Base-by-base conservation (phyloP, 83 land plant species). In the Picea mariana region DNA sequence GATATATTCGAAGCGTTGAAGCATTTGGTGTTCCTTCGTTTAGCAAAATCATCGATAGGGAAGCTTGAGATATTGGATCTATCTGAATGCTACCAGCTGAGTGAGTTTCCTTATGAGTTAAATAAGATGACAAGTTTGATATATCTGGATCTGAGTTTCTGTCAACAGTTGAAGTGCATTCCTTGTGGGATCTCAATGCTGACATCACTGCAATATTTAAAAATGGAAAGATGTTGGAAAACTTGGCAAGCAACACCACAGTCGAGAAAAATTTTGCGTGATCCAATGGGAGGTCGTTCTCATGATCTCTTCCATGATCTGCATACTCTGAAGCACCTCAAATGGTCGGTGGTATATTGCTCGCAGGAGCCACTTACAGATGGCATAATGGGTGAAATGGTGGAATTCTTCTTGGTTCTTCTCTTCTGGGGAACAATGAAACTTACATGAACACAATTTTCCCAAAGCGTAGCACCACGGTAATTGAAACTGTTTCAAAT, bases 11-110 rank as follows among this genome's bases (percentile, higher is more conserved):
- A 44, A 5, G 20, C 6, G 6, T 18, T 68, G 18, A 31, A 68
- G 40, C 17, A 34, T 38, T 20, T 69, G 47, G 75, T 38, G 6
- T 69, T 26, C 47, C 20, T 69, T 38, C 34, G 21, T 38, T 69
- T 69, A 69, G 34, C 44, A 42, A 34, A 69, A 34, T 2, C 42
- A 0, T 21, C 75, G 9, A 69, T 69, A 38, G 47, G 7, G 20
- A 69, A 17, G 44, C 75, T 69, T 17, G 75, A 69, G 75, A 34
- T 69, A 69, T 47, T 69, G 17, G 75, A 69, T 24, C 73, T 69
- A 17, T 18, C 44, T 2, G 55, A 52, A 52, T 69, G 73, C 47
- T 16, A 38, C 18, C 34, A 38, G 44, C 47, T 69, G n/a, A 6
- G 2, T 9, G 73, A 69, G 20, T 69, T 69, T n/a, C 73, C 47